Base-by-base conservation (phyloP, 177 flowering plant genomes). In the Vitis hybrid region DNA sequence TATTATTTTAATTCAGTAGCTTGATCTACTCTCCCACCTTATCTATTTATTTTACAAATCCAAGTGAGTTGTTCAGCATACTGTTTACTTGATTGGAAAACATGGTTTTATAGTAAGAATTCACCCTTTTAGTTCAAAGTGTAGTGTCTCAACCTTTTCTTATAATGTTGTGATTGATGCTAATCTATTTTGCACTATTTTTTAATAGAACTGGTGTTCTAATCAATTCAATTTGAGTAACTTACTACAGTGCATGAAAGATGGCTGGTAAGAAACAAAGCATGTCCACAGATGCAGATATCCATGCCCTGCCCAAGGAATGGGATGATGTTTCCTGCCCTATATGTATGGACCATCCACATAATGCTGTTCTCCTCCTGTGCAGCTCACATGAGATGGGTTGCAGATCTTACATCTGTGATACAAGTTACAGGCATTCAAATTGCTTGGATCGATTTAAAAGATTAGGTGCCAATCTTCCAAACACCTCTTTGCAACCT, bases 331-430 rank as follows among this genome's bases (percentile, higher is more conserved):
- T 88, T 64, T 84, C 84, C 58, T 94, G 98, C 80, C 89, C 97
- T 66, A 87, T 94, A 79, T 94, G 98, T 88, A 94, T 94, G 97
- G 98, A 94, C 75, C 95, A 93, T 79, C 98, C 98, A 51, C 98
- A 94, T 81, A 94, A 94, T 84, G 97, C 97, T 74, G 91, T 94
- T 79, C 93, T 94, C 74, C 87, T 94, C 64, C 72, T 85, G 15
- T 94, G 98, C 84, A 89, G 88, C 77, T 92, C 98, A 8, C 83
- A 87, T 79, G 87, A 87, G 55, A 90, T 91, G 71, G 97, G 98
- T 52, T 94, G 98, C 84, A 85, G 91, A 68, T 81, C 98, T 73
- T 94, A 85, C 72, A 83, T 94, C 58, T 94, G 98, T 73, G 98
- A 94, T 70, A 93, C 98, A 65, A 94, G 98, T 78, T 87, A 91